Percentiles rank a stretch among this genome's conserved stretches.
Evolutionary conservation across 805 yeast species (phyloP).

Genomic region (Yamadazyma insecticola): DNA sequence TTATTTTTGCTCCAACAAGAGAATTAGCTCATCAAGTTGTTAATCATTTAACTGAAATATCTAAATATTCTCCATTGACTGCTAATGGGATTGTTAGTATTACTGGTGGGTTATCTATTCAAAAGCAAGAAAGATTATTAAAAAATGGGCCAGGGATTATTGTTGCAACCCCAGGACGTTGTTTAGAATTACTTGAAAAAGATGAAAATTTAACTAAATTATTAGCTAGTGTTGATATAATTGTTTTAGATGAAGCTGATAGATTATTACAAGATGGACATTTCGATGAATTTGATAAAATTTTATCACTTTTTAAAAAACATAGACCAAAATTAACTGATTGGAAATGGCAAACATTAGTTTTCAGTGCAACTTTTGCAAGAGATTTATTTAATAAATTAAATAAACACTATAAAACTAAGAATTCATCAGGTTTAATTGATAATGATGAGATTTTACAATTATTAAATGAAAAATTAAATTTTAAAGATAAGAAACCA

Average conservation of each 20-base stretch:
- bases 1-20: constrained; percentile 92
- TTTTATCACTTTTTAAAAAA: constrained; percentile 58
- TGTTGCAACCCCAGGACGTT: constrained; percentile 95
- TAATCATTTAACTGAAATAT: constrained; percentile 61
- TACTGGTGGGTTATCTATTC: constrained; percentile 94
- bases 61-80: constrained; percentile 49
- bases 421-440: constrained; percentile 21
- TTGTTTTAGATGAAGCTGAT: constrained; percentile 94
- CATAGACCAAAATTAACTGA: constrained; percentile 39
- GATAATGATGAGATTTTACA: constrained; percentile 58
- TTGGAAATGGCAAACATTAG: constrained; percentile 71
- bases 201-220: constrained; percentile 40
- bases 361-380: constrained; percentile 94
- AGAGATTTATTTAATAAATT: constrained; percentile 76
- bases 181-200: constrained; percentile 74
- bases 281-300: constrained; percentile 83
- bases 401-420: constrained; percentile 26
- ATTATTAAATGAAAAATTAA: constrained; percentile 62
- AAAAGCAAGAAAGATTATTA: constrained; percentile 82
- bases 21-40: constrained; percentile 94
- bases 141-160: constrained; percentile 71
- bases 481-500: constrained; percentile 66
- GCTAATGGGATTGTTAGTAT: constrained; percentile 63
- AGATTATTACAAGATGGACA: constrained; percentile 93
- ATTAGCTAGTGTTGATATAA: constrained; percentile 42